Conservation (phyloP, 2,329 filamentous ascomycete genomes). For the Fusarium newnesense region DNA sequence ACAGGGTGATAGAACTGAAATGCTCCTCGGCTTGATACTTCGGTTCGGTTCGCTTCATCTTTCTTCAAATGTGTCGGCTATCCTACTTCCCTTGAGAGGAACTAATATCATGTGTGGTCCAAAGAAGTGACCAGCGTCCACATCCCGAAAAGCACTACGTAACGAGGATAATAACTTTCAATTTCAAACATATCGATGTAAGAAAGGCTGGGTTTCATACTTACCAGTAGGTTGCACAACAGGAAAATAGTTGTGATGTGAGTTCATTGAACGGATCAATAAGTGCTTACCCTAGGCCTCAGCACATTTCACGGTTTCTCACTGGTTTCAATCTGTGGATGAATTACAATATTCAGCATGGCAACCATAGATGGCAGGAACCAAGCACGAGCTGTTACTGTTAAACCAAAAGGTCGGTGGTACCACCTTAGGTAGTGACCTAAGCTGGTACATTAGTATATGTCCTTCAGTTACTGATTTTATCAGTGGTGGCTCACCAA, state of each 20-base stretch:
- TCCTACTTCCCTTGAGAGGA: neutral
- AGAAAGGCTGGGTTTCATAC: neutral
- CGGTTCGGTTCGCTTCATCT: conserved; percentile 7
- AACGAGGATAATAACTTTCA: neutral
- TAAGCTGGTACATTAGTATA: too few relatives aligned
- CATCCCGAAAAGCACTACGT: neutral
- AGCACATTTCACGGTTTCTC: neutral
- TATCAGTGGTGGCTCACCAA: neutral
- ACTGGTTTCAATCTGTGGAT: neutral
- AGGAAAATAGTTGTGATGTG: neutral
- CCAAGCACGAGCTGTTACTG: neutral
- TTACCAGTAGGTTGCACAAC: neutral
- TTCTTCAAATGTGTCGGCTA: neutral
- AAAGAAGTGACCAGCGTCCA: neutral
- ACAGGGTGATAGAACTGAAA: neutral
- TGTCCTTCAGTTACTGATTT: neutral
- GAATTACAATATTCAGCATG: neutral
- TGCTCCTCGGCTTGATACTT: neutral
- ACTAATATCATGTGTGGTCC: too few relatives aligned
- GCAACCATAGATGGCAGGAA: neutral
- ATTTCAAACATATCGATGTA: neutral
- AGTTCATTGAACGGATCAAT: neutral
- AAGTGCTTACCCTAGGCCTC: neutral
- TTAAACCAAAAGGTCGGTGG: too few relatives aligned
- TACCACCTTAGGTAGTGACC: too few relatives aligned